phyloP scores from a whole-genome alignment of 345 rosid species.

The Eucalyptus erythrocorys region DNA sequence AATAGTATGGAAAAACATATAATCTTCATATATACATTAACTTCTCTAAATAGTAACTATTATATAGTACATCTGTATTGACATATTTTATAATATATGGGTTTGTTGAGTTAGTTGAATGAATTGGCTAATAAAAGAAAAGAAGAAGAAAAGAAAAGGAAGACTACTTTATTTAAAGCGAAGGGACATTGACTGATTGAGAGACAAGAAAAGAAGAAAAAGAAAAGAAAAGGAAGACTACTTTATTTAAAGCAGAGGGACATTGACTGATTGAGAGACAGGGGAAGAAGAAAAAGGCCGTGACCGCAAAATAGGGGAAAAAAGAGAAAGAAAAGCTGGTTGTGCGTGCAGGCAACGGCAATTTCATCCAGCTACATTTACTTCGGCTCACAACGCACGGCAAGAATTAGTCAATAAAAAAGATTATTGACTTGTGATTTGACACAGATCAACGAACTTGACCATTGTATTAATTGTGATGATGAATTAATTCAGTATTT shows the following conservation, averaged over 20 bases:
- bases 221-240: too few species aligned
- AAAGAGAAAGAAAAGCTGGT: neutral
- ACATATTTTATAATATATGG: neutral
- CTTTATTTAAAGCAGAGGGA: neutral
- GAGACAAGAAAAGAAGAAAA: too few species aligned
- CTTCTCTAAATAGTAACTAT: neutral
- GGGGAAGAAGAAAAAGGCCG: neutral
- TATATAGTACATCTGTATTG: neutral
- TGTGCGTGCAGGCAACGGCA: accelerated
- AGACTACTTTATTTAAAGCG: neutral
- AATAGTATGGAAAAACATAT: neutral
- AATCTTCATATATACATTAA: neutral
- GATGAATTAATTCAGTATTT: accelerated
- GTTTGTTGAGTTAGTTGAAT: neutral
- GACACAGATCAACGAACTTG: neutral
- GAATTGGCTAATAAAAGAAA: neutral
- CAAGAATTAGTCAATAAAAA: neutral
- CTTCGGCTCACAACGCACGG: neutral
- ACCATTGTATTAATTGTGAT: neutral
- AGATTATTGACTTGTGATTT: neutral
- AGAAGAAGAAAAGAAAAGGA: neutral
- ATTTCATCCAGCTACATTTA: too few species aligned
- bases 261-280: neutral
- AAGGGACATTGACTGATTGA: neutral
- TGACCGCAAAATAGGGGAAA: neutral